Conservation (phyloP, 805 yeast genomes). For the Candida maris region DNA sequence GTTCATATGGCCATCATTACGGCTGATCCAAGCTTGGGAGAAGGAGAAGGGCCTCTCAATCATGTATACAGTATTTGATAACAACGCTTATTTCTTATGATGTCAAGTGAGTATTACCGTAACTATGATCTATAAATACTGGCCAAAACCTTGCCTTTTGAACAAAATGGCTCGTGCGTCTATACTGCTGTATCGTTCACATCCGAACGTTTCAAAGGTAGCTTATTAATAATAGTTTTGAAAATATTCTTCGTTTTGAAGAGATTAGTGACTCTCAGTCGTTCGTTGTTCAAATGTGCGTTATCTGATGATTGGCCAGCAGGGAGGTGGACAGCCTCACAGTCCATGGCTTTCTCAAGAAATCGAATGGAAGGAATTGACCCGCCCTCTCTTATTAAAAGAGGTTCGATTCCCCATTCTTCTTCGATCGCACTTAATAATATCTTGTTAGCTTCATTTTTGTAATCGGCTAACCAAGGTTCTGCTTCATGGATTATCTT, state of each 20-base stretch:
- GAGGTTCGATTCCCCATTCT: conserved; percentile 80
- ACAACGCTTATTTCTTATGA: too few relatives aligned
- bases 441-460: conserved; percentile 67
- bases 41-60: conserved; percentile 71
- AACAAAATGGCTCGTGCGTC: too few relatives aligned
- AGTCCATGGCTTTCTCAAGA: conserved; percentile 73
- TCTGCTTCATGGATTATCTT: conserved; percentile 81
- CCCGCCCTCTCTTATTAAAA: conserved; percentile 93
- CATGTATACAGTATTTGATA: conserved; percentile 35
- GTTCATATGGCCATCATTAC: conserved; percentile 59
- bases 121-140: too few relatives aligned
- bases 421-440: conserved; percentile 56
- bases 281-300: conserved; percentile 88
- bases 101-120: too few relatives aligned
- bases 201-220: conserved; percentile 24
- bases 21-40: conserved; percentile 39
- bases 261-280: conserved; percentile 73
- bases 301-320: conserved; percentile 95
- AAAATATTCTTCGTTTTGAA: conserved; percentile 68
- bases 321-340: conserved; percentile 93
- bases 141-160: too few relatives aligned
- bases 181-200: too few relatives aligned
- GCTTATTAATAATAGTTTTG: conserved; percentile 45
- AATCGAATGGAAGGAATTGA: conserved; percentile 88
- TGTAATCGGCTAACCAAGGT: conserved; percentile 92